A percentile compares a stretch with the other conserved stretches of the same genome.
Conservation (phyloP, 2,329 filamentous ascomycete species). For the Cladosporium phlei region DNA sequence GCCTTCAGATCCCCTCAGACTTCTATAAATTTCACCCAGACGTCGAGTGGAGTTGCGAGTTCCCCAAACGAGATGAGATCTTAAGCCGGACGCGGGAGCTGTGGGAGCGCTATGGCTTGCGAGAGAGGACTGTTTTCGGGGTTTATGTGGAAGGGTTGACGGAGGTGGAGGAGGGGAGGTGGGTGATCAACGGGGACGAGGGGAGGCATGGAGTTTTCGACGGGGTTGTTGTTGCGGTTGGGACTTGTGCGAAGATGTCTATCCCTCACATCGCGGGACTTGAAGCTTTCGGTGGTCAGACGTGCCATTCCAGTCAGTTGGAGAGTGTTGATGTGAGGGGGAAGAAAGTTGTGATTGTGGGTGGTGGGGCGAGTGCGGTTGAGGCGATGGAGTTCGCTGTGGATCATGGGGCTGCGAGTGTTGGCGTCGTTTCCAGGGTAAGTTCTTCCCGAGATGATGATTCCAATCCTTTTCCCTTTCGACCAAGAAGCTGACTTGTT, state of each 20-base stretch:
- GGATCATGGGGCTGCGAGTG: no score
- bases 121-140: slow-evolving; percentile 67
- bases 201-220: slow-evolving; percentile 56
- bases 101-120: slow-evolving; percentile 70
- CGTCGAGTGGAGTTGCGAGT: neutral
- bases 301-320: slow-evolving; percentile 71
- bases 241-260: slow-evolving; percentile 70
- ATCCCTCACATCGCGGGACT: slow-evolving; percentile 53
- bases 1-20: neutral
- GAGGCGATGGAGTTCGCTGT: no score
- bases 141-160: slow-evolving; percentile 65
- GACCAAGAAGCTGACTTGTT: no score
- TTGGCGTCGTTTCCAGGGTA: no score
- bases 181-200: slow-evolving; percentile 76
- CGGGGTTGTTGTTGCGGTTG: slow-evolving; percentile 71
- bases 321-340: slow-evolving; percentile 67
- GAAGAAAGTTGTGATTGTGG: slow-evolving; percentile 59
- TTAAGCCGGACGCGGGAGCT: slow-evolving; percentile 40
- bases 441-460: no score
- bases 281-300: slow-evolving; percentile 64
- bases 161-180: slow-evolving; percentile 65
- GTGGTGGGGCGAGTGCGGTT: no score
- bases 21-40: neutral
- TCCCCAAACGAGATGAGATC: neutral
- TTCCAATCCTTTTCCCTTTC: no score